Evolutionary conservation across 2,329 filamentous ascomycete species (phyloP).

Genomic region (Colletotrichum graminicola): DNA sequence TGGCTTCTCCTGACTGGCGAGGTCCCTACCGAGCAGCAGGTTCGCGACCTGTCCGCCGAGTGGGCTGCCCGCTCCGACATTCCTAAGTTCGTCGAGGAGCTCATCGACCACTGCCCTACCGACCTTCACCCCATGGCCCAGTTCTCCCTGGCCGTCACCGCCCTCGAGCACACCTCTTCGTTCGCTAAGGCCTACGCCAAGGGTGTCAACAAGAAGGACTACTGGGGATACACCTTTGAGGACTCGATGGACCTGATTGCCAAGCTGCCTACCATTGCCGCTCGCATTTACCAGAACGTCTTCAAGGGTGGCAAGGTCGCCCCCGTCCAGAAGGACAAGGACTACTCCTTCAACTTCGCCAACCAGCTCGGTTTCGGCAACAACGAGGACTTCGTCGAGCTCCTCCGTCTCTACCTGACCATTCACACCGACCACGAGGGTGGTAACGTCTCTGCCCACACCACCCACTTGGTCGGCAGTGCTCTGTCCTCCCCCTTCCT

Average conservation of each 20-base stretch:
- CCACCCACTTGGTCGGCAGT: slow-evolving; percentile 96
- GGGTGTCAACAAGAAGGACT: slow-evolving; percentile 99
- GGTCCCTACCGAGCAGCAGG: slow-evolving; percentile 97
- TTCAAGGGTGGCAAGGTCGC: slow-evolving; percentile 99
- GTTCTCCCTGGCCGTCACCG: slow-evolving; percentile 97
- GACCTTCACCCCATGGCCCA: slow-evolving; percentile 99
- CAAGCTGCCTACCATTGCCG: slow-evolving; percentile 97
- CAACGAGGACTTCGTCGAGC: slow-evolving; percentile 97
- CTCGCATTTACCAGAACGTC: slow-evolving; percentile 99
- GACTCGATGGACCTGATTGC: slow-evolving; percentile 99
- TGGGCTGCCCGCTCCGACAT: slow-evolving; percentile 98
- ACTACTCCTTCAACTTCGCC: slow-evolving; percentile 99
- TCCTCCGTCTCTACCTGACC: slow-evolving; percentile 98
- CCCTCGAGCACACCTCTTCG: slow-evolving; percentile 97
- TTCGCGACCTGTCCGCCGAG: slow-evolving; percentile 96
- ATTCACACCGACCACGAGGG: slow-evolving; percentile 99
- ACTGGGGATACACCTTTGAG: slow-evolving; percentile 99
- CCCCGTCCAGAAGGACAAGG: slow-evolving; percentile 97
- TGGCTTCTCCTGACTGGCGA: slow-evolving; percentile 99
- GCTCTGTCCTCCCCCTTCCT: slow-evolving; percentile 98
- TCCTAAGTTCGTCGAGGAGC: slow-evolving; percentile 98
- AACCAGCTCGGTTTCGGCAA: slow-evolving; percentile 98
- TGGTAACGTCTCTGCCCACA: slow-evolving; percentile 98
- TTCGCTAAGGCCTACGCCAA: slow-evolving; percentile 99
- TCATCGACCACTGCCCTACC: slow-evolving; percentile 99